These are phyloP conservation scores for Coemansia sp. DNA, from an alignment of 192 early-diverging fungal genomes.

Conservation along the genomic window DNA sequence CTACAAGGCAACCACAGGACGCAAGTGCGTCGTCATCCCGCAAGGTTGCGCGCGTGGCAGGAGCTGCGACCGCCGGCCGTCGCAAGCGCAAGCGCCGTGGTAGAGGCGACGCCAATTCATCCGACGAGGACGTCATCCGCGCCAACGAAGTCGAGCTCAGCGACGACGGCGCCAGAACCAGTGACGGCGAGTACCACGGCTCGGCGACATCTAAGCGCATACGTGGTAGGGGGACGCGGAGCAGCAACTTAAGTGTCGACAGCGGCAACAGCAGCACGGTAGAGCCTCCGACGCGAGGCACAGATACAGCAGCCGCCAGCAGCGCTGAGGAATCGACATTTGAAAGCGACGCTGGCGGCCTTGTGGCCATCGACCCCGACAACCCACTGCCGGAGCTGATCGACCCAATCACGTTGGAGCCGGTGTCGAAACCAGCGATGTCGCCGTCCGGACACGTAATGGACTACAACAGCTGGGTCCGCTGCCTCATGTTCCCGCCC, in stretches of 20 bases:
- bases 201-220: conserved; percentile 31
- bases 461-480: conserved; percentile 86
- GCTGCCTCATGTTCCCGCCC: conserved; percentile 71
- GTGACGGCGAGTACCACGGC: conserved; percentile 45
- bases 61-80: not conserved
- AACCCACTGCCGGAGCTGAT: conserved; percentile 91
- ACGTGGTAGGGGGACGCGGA: conserved; percentile 21
- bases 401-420: conserved; percentile 93
- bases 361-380: conserved; percentile 47
- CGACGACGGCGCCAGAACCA: conserved; percentile 30
- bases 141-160: conserved; percentile 55
- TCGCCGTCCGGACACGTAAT: conserved; percentile 92
- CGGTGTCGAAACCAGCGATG: conserved; percentile 87
- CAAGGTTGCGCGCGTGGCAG: conserved; percentile 13
- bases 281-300: conserved; percentile 24
- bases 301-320: conserved; percentile 60
- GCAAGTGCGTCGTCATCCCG: conserved; percentile 6
- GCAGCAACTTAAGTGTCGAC: conserved; percentile 39
- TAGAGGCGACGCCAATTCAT: conserved; percentile 29
- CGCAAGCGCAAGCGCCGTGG: conserved; percentile 54
- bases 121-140: conserved; percentile 54
- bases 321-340: conserved; percentile 67
- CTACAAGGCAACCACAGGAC: not conserved
- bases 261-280: conserved; percentile 50
- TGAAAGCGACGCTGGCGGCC: conserved; percentile 25